Conservation (phyloP, 2,329 filamentous ascomycete genomes). For the Sporothrix curviconia region DNA sequence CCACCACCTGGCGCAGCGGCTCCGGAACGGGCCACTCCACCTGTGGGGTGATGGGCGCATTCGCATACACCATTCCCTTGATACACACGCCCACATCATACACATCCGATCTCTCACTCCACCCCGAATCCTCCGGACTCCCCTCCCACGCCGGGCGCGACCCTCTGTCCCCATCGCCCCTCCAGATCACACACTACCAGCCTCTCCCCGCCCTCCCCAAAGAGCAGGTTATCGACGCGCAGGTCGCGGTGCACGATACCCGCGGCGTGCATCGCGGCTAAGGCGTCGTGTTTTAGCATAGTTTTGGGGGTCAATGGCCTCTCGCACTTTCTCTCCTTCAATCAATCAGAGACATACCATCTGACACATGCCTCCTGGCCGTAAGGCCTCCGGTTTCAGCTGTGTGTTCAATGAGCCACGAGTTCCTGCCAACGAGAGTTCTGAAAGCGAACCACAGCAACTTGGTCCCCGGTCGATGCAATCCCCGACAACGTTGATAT, state of each 20-base stretch:
- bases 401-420: too few species aligned
- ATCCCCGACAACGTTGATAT: too few species aligned
- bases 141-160: slow-evolving; percentile 23
- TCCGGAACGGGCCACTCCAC: slow-evolving; percentile 25
- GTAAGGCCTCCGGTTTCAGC: too few species aligned
- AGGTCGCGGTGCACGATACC: slow-evolving; percentile 24
- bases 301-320: too few species aligned
- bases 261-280: too few species aligned
- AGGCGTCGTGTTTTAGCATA: too few species aligned
- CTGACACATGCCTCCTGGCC: too few species aligned
- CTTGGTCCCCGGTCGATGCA: too few species aligned
- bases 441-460: too few species aligned
- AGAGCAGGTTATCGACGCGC: slow-evolving; percentile 24
- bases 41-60: slow-evolving; percentile 21
- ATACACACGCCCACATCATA: slow-evolving; percentile 24
- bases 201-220: slow-evolving; percentile 18
- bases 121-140: slow-evolving; percentile 11
- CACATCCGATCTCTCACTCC: slow-evolving; percentile 21
- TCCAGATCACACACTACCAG: slow-evolving; percentile 25
- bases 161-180: slow-evolving; percentile 23
- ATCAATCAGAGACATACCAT: too few species aligned
- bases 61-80: slow-evolving; percentile 25
- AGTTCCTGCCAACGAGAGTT: too few species aligned
- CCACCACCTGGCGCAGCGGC: background rate
- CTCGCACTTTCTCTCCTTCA: too few species aligned